These are phyloP conservation scores for Ceratobasidium sp. DNA, from an alignment of 1,284 basidiomycete genomes.

Conservation along the genomic window DNA sequence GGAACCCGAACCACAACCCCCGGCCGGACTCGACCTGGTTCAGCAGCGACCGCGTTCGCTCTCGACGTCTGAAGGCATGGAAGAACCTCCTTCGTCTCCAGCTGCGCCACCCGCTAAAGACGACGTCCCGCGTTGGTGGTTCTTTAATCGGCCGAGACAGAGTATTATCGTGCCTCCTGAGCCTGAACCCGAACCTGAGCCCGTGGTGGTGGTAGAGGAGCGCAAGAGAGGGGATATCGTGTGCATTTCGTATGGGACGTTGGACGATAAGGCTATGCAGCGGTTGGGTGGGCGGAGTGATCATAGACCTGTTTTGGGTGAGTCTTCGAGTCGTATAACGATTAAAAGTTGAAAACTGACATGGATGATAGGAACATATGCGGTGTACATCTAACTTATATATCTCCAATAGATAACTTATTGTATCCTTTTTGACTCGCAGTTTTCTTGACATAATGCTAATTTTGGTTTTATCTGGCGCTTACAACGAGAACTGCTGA, in stretches of 20 bases:
- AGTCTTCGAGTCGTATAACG: too few relatives aligned
- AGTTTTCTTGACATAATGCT: background rate
- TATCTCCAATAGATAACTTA: constrained; percentile 37
- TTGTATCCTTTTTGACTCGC: too few relatives aligned
- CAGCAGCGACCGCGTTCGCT: constrained; percentile 22
- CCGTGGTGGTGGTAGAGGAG: background rate
- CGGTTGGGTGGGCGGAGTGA: constrained; percentile 69
- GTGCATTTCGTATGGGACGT: constrained; percentile 77
- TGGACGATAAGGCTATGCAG: constrained; percentile 83
- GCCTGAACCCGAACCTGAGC: constrained; percentile 61
- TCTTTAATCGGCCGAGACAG: constrained; percentile 21
- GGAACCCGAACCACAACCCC: constrained; percentile 35
- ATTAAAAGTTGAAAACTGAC: background rate
- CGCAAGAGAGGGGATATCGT: constrained; percentile 71
- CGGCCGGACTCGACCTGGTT: background rate
- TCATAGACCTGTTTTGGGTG: constrained; percentile 53
- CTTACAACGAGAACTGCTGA: too few relatives aligned
- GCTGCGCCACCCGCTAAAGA: constrained; percentile 16
- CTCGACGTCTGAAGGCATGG: constrained; percentile 40
- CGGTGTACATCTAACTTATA: constrained; percentile 49
- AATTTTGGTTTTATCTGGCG: background rate
- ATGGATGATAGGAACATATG: constrained; percentile 42
- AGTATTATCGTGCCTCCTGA: constrained; percentile 54
- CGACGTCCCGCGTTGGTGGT: constrained; percentile 21
- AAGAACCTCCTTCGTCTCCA: too few relatives aligned